These are phyloP conservation scores for Fremontodendron californicum DNA, from an alignment of 345 rosid species.

Conservation along the genomic window DNA sequence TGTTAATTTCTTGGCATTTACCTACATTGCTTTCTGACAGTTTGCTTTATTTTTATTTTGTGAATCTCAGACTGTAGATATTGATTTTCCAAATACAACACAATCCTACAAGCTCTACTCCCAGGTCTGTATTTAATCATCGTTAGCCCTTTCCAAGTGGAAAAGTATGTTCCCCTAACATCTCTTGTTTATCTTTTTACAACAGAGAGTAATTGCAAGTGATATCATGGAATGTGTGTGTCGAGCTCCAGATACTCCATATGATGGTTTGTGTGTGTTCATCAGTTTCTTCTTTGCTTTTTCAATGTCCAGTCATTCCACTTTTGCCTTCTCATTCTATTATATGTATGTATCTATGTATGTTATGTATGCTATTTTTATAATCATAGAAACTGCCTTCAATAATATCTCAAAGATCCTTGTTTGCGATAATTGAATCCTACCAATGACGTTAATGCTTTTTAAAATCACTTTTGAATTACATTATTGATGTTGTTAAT, in stretches of 20 bases:
- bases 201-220: constrained; percentile 87
- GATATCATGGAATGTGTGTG: constrained; percentile 97
- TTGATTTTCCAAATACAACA: constrained; percentile 74
- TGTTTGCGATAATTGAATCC: background rate
- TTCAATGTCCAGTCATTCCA: background rate
- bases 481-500: background rate
- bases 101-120: constrained; percentile 90
- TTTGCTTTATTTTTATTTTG: background rate
- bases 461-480: background rate
- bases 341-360: no score
- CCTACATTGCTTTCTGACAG: constrained; percentile 13
- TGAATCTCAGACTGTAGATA: constrained; percentile 60
- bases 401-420: background rate
- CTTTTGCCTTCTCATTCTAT: background rate
- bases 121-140: constrained; percentile 54
- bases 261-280: constrained; percentile 61
- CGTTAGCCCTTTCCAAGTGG: constrained; percentile 8
- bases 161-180: background rate
- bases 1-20: no score
- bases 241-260: constrained; percentile 96
- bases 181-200: constrained; percentile 27
- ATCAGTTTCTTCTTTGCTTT: background rate
- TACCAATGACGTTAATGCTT: background rate
- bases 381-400: background rate
- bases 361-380: background rate